A percentile compares a stretch with the other conserved stretches of the same genome.
Conservation (phyloP, 2,329 filamentous ascomycete species). For the Sporothrix protearum region DNA sequence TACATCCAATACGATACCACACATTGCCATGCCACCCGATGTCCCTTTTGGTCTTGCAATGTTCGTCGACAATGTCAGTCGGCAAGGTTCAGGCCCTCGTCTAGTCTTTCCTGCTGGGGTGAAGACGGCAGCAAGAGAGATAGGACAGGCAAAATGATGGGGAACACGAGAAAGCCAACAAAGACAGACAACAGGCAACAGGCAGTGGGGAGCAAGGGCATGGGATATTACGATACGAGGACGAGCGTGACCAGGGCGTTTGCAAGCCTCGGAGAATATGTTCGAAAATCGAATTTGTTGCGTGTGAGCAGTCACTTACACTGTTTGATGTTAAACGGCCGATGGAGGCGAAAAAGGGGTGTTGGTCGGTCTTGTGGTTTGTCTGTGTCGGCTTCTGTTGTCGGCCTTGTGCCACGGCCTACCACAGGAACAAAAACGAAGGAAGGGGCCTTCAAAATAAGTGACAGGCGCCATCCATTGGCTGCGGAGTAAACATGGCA, state of each 20-base stretch:
- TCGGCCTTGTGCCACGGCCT: not conserved
- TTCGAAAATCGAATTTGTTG: not conserved
- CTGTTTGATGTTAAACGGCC: not conserved
- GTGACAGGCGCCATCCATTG: conserved; percentile 14
- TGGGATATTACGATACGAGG: not conserved
- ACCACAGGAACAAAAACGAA: not conserved
- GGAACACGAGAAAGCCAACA: not conserved
- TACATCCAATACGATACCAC: conserved; percentile 6
- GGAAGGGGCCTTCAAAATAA: not conserved
- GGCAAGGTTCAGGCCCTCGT: conserved; percentile 5
- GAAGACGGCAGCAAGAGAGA: not conserved
- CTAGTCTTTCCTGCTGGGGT: not conserved
- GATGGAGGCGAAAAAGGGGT: not conserved
- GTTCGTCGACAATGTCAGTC: not conserved
- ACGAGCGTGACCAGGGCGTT: not conserved
- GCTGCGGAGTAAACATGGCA: not conserved
- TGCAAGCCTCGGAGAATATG: not conserved
- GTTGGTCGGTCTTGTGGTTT: not conserved
- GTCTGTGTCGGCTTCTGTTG: not conserved
- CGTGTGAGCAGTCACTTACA: not conserved
- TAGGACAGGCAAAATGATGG: not conserved
- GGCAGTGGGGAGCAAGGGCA: not conserved
- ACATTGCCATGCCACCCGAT: not conserved
- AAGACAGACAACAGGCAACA: not conserved
- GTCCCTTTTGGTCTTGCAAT: not conserved